Percentiles rank a stretch among this genome's conserved stretches.
Conservation (phyloP, 768 basidiomycete species). For the Leccinum boreale region DNA sequence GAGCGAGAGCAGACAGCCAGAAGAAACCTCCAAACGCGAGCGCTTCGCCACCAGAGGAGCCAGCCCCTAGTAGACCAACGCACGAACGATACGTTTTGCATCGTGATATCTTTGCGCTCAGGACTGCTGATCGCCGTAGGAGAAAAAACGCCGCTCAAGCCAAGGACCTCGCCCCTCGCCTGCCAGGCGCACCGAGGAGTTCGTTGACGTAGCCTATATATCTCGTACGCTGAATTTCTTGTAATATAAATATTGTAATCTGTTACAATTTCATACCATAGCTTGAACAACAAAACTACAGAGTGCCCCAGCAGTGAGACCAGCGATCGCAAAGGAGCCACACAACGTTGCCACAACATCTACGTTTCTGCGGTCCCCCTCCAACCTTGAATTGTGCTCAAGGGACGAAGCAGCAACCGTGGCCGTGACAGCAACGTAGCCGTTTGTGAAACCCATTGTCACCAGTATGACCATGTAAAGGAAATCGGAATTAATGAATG, state of each 20-base stretch:
- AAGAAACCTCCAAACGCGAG: slow-evolving; percentile 25
- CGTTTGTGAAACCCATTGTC: slow-evolving; percentile 75
- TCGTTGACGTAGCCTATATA: neutral
- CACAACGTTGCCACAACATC: slow-evolving; percentile 83
- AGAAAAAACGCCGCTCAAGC: slow-evolving; percentile 63
- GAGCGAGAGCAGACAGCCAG: slow-evolving; percentile 27
- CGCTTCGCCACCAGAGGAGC: slow-evolving; percentile 29
- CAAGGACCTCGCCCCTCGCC: slow-evolving; percentile 65
- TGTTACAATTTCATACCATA: slow-evolving; percentile 45
- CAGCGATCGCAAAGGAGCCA: slow-evolving; percentile 74
- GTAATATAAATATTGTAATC: neutral
- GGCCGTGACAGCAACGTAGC: slow-evolving; percentile 72
- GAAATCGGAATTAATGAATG: slow-evolving; percentile 70
- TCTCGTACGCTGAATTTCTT: neutral
- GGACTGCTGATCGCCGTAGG: slow-evolving; percentile 71
- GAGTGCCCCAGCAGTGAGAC: slow-evolving; percentile 72
- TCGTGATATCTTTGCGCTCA: slow-evolving; percentile 78
- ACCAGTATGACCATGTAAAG: slow-evolving; percentile 73
- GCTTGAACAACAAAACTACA: slow-evolving; percentile 77
- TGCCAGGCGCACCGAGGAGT: slow-evolving; percentile 56
- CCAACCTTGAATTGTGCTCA: slow-evolving; percentile 71
- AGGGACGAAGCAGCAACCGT: slow-evolving; percentile 84
- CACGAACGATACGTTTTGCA: slow-evolving; percentile 83
- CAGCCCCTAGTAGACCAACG: slow-evolving; percentile 39
- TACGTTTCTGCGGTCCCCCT: slow-evolving; percentile 70